Evolutionary conservation across 2,329 filamentous ascomycete species (phyloP).

Genomic region (Rhynchosporium agropyri): DNA sequence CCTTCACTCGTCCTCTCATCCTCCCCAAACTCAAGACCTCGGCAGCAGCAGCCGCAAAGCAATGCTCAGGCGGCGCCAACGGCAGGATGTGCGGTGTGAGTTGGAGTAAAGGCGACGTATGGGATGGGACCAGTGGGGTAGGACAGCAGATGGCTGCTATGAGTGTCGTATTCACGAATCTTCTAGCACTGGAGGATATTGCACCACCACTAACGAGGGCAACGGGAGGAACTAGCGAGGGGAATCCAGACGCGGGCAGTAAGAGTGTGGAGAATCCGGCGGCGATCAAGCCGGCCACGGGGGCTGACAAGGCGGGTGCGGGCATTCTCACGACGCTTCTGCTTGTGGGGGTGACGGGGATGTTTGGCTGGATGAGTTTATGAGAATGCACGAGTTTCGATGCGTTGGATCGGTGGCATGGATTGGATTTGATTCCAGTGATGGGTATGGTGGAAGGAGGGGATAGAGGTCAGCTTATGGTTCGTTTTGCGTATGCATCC

Average conservation of each 20-base stretch:
- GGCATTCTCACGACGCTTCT: constrained; percentile 47
- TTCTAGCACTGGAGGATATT: constrained; percentile 43
- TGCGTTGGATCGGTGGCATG: background rate
- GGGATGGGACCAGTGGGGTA: constrained; percentile 52
- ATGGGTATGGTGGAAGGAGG: background rate
- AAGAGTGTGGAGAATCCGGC: constrained; percentile 27
- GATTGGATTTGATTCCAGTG: background rate
- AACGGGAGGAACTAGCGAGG: constrained; percentile 45
- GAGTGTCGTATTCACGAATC: constrained; percentile 53
- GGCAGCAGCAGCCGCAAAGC: constrained; percentile 56
- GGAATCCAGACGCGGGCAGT: constrained; percentile 37
- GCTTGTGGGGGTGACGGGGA: constrained; percentile 37
- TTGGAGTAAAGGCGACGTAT: constrained; percentile 54
- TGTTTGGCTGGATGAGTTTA: constrained; percentile 45
- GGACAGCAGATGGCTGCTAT: constrained; percentile 70
- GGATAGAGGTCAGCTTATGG: too few species aligned
- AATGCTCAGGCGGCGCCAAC: constrained; percentile 62
- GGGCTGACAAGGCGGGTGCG: constrained; percentile 47
- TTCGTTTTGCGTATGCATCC: too few species aligned
- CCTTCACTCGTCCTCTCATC: constrained; percentile 57
- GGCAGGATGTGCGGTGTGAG: constrained; percentile 62
- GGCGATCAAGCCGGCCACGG: constrained; percentile 40
- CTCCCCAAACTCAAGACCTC: constrained; percentile 58
- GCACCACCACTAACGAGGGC: constrained; percentile 38
- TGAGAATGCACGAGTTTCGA: background rate